A percentile compares a stretch with the other conserved stretches of the same genome.
Evolutionary conservation across 306 rosid genomes (phyloP).

Genomic region (Pterocarpus macrocarpus): DNA sequence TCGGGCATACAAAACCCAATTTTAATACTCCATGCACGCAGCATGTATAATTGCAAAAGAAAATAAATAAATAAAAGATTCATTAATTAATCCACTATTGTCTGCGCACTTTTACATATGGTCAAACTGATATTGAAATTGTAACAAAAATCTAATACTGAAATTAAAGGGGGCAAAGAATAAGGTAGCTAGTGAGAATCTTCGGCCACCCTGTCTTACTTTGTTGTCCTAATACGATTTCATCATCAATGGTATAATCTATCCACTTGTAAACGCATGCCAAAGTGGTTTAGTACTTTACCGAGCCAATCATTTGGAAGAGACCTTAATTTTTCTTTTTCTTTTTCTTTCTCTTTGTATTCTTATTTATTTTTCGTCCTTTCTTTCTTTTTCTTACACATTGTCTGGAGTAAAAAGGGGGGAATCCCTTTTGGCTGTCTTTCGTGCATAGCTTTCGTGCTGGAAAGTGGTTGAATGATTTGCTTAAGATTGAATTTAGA

Average conservation of each 20-base stretch:
- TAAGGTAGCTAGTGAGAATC: slow-evolving; percentile 11
- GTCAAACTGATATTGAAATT: no score
- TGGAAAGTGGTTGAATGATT: slow-evolving; percentile 47
- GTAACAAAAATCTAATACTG: no score
- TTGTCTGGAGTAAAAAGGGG: background rate
- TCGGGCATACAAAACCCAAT: no score
- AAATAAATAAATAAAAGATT: no score
- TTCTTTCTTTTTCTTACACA: background rate
- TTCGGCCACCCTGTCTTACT: slow-evolving; percentile 22
- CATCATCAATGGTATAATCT: background rate
- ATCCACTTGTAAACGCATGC: slow-evolving; percentile 21
- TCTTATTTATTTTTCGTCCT: background rate
- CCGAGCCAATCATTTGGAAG: slow-evolving; percentile 25
- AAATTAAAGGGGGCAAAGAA: background rate
- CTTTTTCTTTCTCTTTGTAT: background rate
- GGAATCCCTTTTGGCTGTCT: slow-evolving; percentile 6
- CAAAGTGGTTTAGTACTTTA: slow-evolving; percentile 31
- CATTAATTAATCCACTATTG: no score
- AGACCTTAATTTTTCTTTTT: background rate
- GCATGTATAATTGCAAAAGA: no score
- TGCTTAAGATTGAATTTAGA: slow-evolving; percentile 29
- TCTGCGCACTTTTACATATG: no score
- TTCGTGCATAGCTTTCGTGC: slow-evolving; percentile 27
- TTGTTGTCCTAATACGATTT: slow-evolving; percentile 9
- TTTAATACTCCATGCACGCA: no score